Evolutionary conservation across 1,139 yeast genomes (phyloP).

Genomic region (Hansenula lynferdii): DNA sequence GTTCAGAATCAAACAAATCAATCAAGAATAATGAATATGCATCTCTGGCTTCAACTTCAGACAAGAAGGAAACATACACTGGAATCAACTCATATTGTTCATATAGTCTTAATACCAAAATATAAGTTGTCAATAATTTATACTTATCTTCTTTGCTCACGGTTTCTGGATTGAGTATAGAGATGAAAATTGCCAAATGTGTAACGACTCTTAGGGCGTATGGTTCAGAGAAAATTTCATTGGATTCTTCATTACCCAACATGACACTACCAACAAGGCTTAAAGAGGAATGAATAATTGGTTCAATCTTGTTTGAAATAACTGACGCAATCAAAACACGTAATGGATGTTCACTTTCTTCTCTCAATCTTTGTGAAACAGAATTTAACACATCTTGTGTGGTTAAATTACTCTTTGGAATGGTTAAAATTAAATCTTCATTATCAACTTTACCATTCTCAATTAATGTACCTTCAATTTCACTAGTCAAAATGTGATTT

Average conservation of each 20-base stretch:
- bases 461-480: conserved; percentile 38
- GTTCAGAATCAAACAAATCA: conserved; percentile 45
- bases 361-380: conserved; percentile 41
- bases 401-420: conserved; percentile 38
- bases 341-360: conserved; percentile 63
- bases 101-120: conserved; percentile 28
- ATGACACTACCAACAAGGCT: conserved; percentile 23
- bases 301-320: conserved; percentile 53
- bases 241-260: conserved; percentile 29
- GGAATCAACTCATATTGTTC: conserved; percentile 42
- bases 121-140: conserved; percentile 36
- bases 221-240: conserved; percentile 39
- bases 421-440: conserved; percentile 28
- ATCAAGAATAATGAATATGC: conserved; percentile 66
- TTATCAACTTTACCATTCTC: conserved; percentile 28
- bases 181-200: conserved; percentile 65
- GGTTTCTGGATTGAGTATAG: conserved; percentile 39
- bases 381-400: conserved; percentile 53
- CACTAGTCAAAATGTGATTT: conserved; percentile 46
- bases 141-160: conserved; percentile 44
- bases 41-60: conserved; percentile 51
- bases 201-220: conserved; percentile 65
- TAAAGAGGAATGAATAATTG: conserved; percentile 35
- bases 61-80: conserved; percentile 34
- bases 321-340: conserved; percentile 75